Evolutionary conservation across 1,284 basidiomycete genomes (phyloP).

Genomic region (Cronartium quercuum): DNA sequence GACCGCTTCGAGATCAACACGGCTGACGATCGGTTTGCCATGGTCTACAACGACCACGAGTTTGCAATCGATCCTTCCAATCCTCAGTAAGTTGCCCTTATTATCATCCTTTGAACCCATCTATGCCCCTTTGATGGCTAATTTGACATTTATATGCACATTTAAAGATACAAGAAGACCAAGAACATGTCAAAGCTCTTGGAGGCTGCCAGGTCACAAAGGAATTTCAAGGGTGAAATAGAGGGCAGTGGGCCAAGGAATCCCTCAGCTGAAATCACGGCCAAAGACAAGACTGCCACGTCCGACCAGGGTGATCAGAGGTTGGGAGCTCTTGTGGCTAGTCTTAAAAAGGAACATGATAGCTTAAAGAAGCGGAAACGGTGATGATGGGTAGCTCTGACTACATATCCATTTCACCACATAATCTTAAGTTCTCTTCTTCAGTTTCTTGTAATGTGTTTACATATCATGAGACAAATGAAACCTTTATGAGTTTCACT

Average conservation of each 20-base stretch:
- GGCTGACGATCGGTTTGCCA: slow-evolving; percentile 79
- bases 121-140: not conserved
- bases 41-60: slow-evolving; percentile 77
- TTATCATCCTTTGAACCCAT: not conserved
- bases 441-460: too few relatives aligned
- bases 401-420: too few relatives aligned
- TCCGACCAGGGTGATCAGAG: not conserved
- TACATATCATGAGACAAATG: too few relatives aligned
- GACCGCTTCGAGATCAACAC: slow-evolving; percentile 68
- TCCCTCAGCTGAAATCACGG: not conserved
- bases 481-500: too few relatives aligned
- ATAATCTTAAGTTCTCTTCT: too few relatives aligned
- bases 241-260: not conserved
- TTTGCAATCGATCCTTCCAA: slow-evolving; percentile 96
- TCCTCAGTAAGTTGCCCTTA: slow-evolving; percentile 52
- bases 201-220: not conserved
- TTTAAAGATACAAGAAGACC: slow-evolving; percentile 21
- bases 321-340: not conserved
- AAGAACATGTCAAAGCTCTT: slow-evolving; percentile 26
- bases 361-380: not conserved
- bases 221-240: not conserved
- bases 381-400: not conserved
- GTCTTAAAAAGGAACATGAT: not conserved
- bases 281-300: not conserved
- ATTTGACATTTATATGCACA: not conserved